phyloP scores from a whole-genome alignment of 257 asterid species.

The Plectranthus barbatus region DNA sequence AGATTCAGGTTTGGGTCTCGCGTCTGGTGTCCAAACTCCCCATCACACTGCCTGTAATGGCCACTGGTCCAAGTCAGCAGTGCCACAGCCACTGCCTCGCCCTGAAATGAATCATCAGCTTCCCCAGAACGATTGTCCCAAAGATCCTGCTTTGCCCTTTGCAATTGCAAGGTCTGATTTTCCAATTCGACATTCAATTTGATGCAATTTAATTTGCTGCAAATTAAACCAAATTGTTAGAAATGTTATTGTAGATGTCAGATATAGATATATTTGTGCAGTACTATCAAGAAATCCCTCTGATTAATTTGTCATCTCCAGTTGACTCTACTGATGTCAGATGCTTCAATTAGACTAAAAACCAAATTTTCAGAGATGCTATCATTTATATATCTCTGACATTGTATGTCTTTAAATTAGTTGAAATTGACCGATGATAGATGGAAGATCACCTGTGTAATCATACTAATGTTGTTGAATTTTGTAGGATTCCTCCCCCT shows the following conservation, averaged over 20 bases:
- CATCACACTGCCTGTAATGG: not conserved
- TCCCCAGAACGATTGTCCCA: constrained; percentile 16
- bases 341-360: not conserved
- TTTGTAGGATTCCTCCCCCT: constrained; percentile 28
- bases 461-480: not conserved
- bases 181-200: not conserved
- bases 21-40: constrained; percentile 19
- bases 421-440: not conserved
- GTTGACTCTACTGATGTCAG: not conserved
- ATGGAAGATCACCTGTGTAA: not conserved
- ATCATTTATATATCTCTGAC: not conserved
- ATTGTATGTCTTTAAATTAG: not conserved
- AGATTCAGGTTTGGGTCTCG: constrained; percentile 22
- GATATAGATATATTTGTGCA: not conserved
- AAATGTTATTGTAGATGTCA: not conserved
- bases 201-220: not conserved
- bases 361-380: not conserved
- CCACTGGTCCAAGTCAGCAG: constrained; percentile 64
- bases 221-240: not conserved
- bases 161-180: constrained; percentile 25
- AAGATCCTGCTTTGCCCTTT: constrained; percentile 6
- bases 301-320: not conserved
- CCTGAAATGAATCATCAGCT: constrained; percentile 32
- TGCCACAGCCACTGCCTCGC: constrained; percentile 75
- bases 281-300: not conserved